Evolutionary conservation across 139 green algal species (phyloP), one percentile per base, ranked within the genome.

Genomic region (Nannochloris sp.): DNA sequence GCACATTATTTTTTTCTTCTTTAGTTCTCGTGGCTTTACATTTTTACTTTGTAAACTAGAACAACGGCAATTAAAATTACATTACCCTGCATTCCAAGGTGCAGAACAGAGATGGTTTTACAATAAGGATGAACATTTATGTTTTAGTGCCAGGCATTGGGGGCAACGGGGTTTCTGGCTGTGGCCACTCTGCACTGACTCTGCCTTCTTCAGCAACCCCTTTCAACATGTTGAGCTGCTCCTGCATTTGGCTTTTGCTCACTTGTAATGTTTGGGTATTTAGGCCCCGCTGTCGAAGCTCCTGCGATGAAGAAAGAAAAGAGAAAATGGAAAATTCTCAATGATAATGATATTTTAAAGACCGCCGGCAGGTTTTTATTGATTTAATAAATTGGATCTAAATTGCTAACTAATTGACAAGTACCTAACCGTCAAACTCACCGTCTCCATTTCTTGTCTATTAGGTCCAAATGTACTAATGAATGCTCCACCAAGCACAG

Each of bases 391-490:
- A n/a, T n/a, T n/a, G n/a, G n/a, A n/a, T n/a, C n/a, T n/a, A n/a
- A n/a, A n/a, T n/a, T n/a, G n/a, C n/a, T n/a, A n/a, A n/a, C 42
- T 19, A 51, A 19, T 19, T 19, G 19, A 51, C 19, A 51, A 27
- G 42, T 19, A 51, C 42, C 42, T 27, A 19, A 19, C 4, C 3
- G 39, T 6, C 14, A n/a, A 4, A 13, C 53, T 44, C 25, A 70
- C 61, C 36, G 68, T 6, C 48, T 70, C 48, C 71, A 78, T 78
- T 8, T 65, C 31, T 15, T 45, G 27, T 42, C 48, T 12, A 9
- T 38, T 38, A 15, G 71, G 71, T 23, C 46, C 58, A 0, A 64
- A 33, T 14, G 35, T 30, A 4, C n/a, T 42, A 8, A 78, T n/a
- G 3, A 68, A 13, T 0, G 56, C 71, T 14, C 35, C 29, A 4